These are phyloP conservation scores for Fusarium sp. DNA, from an alignment of 2,329 filamentous ascomycete species.

Conservation along the genomic window DNA sequence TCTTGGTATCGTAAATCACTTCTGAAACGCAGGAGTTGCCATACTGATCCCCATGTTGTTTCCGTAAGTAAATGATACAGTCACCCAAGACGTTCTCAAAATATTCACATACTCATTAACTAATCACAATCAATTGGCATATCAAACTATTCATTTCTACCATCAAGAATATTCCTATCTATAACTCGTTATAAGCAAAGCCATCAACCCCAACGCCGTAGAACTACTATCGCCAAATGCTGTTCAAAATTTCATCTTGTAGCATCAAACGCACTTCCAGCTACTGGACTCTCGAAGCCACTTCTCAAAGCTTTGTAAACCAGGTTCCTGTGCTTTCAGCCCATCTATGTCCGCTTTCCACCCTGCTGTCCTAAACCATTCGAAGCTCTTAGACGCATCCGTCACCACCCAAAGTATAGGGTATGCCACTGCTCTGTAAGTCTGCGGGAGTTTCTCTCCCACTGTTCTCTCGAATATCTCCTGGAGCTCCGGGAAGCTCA, in stretches of 20 bases:
- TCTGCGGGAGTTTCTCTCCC: constrained; percentile 21
- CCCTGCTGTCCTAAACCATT: constrained; percentile 26
- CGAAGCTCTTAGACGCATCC: constrained; percentile 30
- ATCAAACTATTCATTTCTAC: background rate
- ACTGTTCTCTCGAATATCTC: constrained; percentile 1
- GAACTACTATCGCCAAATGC: background rate
- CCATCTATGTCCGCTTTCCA: constrained; percentile 30
- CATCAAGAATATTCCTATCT: background rate
- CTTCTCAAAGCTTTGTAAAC: constrained; percentile 27
- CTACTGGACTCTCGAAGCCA: constrained; percentile 45
- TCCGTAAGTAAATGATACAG: background rate
- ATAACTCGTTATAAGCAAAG: background rate
- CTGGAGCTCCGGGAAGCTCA: constrained; percentile 24
- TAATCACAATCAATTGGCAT: background rate
- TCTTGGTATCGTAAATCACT: background rate
- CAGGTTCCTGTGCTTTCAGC: constrained; percentile 1
- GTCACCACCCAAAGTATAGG: constrained; percentile 25
- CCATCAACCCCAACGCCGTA: background rate
- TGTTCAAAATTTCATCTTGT: background rate
- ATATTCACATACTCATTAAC: background rate
- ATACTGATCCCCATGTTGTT: too few species aligned
- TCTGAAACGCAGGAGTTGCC: background rate
- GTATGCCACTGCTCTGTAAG: constrained; percentile 9
- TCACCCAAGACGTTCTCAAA: background rate
- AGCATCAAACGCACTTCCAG: constrained; percentile 32